A percentile compares a stretch with the other conserved stretches of the same genome.
Evolutionary conservation across 2,329 filamentous ascomycete species (phyloP).

Genomic region (Acephala macrosclerotiorum): DNA sequence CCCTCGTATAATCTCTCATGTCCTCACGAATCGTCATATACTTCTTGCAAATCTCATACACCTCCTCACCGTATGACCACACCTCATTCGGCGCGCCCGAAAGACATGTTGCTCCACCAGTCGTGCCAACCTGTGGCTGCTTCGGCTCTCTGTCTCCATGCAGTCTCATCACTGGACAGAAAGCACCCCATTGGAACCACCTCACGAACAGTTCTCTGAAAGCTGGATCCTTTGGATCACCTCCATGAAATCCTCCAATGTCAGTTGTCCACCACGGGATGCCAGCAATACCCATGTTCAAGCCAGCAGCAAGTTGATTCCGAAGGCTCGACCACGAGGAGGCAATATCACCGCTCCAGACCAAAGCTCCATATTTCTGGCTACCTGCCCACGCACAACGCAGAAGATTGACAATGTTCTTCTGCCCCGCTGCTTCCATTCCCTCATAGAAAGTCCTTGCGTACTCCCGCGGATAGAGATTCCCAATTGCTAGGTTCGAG

Average conservation of each 20-base stretch:
- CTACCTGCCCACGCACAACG: constrained; percentile 64
- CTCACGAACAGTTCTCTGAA: constrained; percentile 71
- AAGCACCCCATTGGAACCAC: constrained; percentile 75
- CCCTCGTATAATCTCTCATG: constrained; percentile 63
- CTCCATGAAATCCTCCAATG: constrained; percentile 74
- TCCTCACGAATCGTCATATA: constrained; percentile 66
- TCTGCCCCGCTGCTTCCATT: constrained; percentile 57
- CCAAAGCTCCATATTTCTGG: constrained; percentile 69
- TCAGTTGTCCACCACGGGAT: constrained; percentile 76
- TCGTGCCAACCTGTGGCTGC: constrained; percentile 48
- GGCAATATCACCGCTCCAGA: constrained; percentile 74
- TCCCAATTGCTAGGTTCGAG: constrained; percentile 62
- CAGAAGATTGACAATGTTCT: constrained; percentile 65
- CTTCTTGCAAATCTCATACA: constrained; percentile 65
- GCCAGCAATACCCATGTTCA: constrained; percentile 71
- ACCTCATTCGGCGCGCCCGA: constrained; percentile 66
- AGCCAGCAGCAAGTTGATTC: constrained; percentile 66
- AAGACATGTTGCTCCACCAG: constrained; percentile 33
- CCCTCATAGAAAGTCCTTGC: constrained; percentile 67
- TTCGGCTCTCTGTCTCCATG: constrained; percentile 71
- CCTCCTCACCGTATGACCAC: constrained; percentile 69
- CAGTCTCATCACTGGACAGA: constrained; percentile 71
- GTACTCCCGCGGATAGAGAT: constrained; percentile 66
- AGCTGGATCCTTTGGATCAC: constrained; percentile 58
- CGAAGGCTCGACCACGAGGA: constrained; percentile 67